Conservation (phyloP, 257 asterid species). For the Lycium barbarum region DNA sequence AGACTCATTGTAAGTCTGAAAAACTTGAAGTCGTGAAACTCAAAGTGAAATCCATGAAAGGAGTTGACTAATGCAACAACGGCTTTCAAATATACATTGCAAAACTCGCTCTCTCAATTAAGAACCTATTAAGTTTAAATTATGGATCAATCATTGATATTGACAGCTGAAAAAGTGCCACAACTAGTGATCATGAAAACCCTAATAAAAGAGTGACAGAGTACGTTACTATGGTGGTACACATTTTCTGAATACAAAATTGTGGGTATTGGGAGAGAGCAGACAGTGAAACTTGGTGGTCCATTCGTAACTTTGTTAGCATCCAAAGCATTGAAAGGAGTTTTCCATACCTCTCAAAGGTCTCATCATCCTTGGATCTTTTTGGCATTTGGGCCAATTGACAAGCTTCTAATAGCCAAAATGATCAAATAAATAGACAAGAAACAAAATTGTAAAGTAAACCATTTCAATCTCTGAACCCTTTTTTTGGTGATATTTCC, state of each 20-base stretch:
- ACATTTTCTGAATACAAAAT: slow-evolving; percentile 11
- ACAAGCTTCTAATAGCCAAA: slow-evolving; percentile 12
- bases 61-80: no score
- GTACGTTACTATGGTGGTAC: neutral
- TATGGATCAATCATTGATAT: neutral
- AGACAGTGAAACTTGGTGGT: slow-evolving; percentile 7
- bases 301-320: neutral
- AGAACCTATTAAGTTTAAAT: neutral
- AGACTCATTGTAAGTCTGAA: neutral
- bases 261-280: slow-evolving; percentile 7
- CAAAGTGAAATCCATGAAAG: no score
- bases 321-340: slow-evolving; percentile 29
- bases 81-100: neutral
- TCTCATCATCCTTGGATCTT: slow-evolving; percentile 22
- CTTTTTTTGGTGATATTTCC: slow-evolving; percentile 21
- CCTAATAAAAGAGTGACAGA: neutral
- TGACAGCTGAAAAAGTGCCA: neutral
- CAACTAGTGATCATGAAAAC: slow-evolving; percentile 4
- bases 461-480: neutral
- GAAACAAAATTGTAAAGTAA: slow-evolving; percentile 29
- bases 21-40: no score
- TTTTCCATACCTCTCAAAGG: slow-evolving; percentile 5
- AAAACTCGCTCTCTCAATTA: neutral
- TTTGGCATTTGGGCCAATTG: slow-evolving; percentile 22
- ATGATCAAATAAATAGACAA: neutral